Evolutionary conservation across 257 asterid species (phyloP), one percentile per base, ranked within the genome.

Genomic region (Ilex aquifolium): DNA sequence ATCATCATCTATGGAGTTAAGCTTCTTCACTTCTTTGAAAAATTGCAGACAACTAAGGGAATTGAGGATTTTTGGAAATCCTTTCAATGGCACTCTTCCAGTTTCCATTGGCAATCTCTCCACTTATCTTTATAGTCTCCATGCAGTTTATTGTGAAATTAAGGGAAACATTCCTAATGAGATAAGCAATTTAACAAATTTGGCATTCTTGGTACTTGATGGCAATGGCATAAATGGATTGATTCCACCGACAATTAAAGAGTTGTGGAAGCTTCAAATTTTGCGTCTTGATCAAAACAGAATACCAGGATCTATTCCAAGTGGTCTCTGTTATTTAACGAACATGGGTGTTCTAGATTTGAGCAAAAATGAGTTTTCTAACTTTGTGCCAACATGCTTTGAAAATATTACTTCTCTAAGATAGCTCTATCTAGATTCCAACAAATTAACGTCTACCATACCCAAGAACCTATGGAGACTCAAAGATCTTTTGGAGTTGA

Each of bases 21-120:
- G 60, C 57, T 72, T 72, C 49, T 11, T 75, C n/a, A 44, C 55
- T 31, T 70, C 81, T 30, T 69, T 78, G 69, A 53, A 75, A 40
- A 78, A 71, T 3, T 74, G 83, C 56, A 65, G 57, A 51, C 31
- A 56, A 16, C 64, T 78, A 21, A 51, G 55, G 32, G 4, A 10
- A 5, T 16, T 78, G 53, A 7, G 21, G 51, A 13, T 74, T 13
- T 12, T 30, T 52, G 16, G n/a, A 5, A 63, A 73, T 57, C 70
- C 70, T 42, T 32, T 73, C 30, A 53, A 63, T 21, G 69, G 66
- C 13, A 31, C 7, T 32, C 63, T 73, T 67, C 78, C 78, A 14
- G 36, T 32, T n/a, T 13, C 78, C 0, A 21, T 73, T 17, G 78
- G 78, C 30, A 73, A 73, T 39, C 21, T 73, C 15, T 68, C 78